A percentile compares a stretch with the other conserved stretches of the same genome.
Evolutionary conservation across 192 early-diverging fungal genomes (phyloP).

Genomic region (Dispira parvispora): DNA sequence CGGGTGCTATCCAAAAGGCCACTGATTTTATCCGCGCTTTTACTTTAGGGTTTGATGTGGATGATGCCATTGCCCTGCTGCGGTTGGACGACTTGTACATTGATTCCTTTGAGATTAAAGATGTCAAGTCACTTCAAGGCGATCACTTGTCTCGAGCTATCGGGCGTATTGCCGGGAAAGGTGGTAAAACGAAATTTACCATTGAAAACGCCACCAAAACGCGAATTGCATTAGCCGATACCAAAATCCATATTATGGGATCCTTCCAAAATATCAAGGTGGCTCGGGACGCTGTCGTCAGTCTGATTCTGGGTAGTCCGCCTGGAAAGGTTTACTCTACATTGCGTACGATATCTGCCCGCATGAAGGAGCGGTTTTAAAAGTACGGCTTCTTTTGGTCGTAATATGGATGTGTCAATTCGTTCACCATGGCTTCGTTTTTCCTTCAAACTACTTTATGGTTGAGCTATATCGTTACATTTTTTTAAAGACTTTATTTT

Average conservation of each 20-base stretch:
- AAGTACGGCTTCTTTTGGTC: neutral
- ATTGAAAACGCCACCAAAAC: constrained; percentile 97
- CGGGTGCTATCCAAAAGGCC: constrained; percentile 86
- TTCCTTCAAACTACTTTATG: no score
- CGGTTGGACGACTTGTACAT: constrained; percentile 93
- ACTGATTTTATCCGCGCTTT: constrained; percentile 94
- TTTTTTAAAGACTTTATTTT: no score
- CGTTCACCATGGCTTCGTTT: no score
- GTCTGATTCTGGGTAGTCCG: constrained; percentile 81
- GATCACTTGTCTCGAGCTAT: constrained; percentile 95
- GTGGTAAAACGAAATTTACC: constrained; percentile 92
- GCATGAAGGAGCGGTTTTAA: constrained; percentile 94
- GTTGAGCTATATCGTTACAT: no score
- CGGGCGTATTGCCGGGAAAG: constrained; percentile 94
- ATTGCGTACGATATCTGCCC: constrained; percentile 63
- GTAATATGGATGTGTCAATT: no score
- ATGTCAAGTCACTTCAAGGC: constrained; percentile 85
- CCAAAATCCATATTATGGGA: constrained; percentile 91
- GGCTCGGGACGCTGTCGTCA: constrained; percentile 81
- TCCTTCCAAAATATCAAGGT: constrained; percentile 94
- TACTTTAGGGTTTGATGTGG: constrained; percentile 82
- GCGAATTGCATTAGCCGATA: constrained; percentile 90
- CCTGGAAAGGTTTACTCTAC: constrained; percentile 95
- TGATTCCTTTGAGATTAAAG: constrained; percentile 96
- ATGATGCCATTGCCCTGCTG: constrained; percentile 84